Evolutionary conservation across 306 rosid genomes (phyloP).

Genomic region (Malus orientalis): DNA sequence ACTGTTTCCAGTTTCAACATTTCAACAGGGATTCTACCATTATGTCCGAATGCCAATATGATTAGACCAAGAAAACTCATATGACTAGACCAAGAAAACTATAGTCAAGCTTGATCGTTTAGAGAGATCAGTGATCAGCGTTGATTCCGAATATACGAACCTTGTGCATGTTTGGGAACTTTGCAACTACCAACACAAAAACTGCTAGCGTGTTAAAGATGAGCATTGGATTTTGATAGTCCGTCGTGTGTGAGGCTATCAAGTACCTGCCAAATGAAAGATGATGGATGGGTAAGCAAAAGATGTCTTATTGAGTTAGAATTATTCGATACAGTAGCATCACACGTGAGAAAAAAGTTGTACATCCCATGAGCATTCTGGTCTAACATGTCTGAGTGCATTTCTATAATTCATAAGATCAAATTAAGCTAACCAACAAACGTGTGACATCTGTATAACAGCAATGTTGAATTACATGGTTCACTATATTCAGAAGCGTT

Average conservation of each 20-base stretch:
- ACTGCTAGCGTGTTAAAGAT: conserved; percentile 34
- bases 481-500: background rate
- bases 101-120: conserved; percentile 4
- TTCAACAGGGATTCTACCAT: conserved; percentile 17
- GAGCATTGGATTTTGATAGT: conserved; percentile 35
- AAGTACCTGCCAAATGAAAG: conserved; percentile 24
- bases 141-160: conserved; percentile 42
- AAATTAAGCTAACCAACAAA: background rate
- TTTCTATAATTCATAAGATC: background rate
- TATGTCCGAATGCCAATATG: conserved; percentile 4
- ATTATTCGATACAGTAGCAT: background rate
- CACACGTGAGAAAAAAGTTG: background rate
- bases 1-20: conserved; percentile 19
- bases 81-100: conserved; percentile 6
- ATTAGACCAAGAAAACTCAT: background rate
- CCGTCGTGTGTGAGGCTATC: conserved; percentile 41
- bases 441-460: background rate
- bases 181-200: conserved; percentile 36
- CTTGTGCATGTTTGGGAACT: conserved; percentile 45
- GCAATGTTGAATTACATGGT: background rate
- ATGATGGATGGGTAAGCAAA: background rate
- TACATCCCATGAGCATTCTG: background rate
- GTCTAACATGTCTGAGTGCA: background rate
- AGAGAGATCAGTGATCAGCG: conserved; percentile 21
- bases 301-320: background rate